Evolutionary conservation across 805 yeast genomes (phyloP).

Genomic region (Yarrowia sp.): DNA sequence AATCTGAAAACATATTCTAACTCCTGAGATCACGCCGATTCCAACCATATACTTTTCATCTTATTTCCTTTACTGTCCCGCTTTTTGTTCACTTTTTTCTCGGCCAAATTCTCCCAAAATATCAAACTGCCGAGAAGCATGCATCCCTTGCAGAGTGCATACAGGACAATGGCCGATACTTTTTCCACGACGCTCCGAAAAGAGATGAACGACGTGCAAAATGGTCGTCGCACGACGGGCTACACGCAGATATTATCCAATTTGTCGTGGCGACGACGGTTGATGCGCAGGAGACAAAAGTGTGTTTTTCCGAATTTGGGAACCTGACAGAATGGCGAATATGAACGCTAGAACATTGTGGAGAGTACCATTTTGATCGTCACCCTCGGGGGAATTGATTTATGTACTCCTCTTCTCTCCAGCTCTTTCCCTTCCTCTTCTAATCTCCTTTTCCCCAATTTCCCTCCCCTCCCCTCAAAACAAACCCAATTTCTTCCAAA

Average conservation of each 20-base stretch:
- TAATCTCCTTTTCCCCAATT: no score
- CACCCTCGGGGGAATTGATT: no score
- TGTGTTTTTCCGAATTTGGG: background rate
- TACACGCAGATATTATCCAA: background rate
- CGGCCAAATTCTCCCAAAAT: background rate
- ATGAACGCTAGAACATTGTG: no score
- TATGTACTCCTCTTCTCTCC: no score
- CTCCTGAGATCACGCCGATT: background rate
- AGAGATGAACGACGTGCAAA: background rate
- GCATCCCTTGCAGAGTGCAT: constrained; percentile 19
- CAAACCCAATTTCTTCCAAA: background rate
- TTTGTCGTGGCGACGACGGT: no score
- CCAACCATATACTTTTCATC: background rate
- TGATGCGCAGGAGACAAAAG: background rate
- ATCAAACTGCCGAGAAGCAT: background rate
- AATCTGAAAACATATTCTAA: background rate
- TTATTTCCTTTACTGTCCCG: background rate
- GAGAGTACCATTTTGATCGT: no score
- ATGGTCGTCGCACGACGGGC: background rate
- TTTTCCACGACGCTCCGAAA: background rate
- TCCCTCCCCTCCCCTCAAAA: background rate
- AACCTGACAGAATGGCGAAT: no score
- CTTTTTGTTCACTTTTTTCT: background rate
- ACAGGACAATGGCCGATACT: constrained; percentile 14
- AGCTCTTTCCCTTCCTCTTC: no score